Evolutionary conservation across 2,329 filamentous ascomycete genomes (phyloP).

Genomic region (Diaporthe helianthi): DNA sequence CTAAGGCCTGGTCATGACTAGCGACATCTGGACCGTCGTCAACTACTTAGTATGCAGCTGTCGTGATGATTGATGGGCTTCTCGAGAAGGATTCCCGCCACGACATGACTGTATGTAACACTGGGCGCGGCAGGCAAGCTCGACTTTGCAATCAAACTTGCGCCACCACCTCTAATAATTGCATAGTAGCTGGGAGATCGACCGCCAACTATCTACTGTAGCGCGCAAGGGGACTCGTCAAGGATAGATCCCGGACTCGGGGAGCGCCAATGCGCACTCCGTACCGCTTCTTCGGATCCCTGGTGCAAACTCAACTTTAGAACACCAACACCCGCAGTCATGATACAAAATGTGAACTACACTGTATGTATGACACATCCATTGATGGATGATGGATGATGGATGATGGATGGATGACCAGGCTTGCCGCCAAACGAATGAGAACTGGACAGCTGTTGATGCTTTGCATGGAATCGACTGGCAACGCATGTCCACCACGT

Average conservation of each 20-base stretch:
- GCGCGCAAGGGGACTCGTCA: too few relatives aligned
- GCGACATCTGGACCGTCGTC: constrained; percentile 7
- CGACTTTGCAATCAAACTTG: constrained; percentile 1
- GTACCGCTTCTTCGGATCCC: background rate
- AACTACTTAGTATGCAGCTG: background rate
- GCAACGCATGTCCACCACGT: background rate
- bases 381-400: too few relatives aligned
- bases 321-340: constrained; percentile 7
- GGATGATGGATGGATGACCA: too few relatives aligned
- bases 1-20: constrained; percentile 11
- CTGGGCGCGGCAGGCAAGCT: constrained; percentile 4
- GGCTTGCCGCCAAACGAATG: constrained; percentile 1
- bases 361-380: constrained; percentile 3
- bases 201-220: too few relatives aligned
- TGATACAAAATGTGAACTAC: constrained; percentile 3
- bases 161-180: too few relatives aligned
- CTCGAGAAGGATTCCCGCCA: constrained; percentile 16
- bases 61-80: background rate
- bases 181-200: background rate
- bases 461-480: constrained; percentile 10
- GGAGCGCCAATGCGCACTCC: too few relatives aligned
- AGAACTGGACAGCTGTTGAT: constrained; percentile 12
- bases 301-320: too few relatives aligned
- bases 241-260: too few relatives aligned
- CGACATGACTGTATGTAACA: too few relatives aligned